phyloP scores from a whole-genome alignment of 495 filamentous ascomycete genomes.

The Aspergillus coremiiformis region DNA sequence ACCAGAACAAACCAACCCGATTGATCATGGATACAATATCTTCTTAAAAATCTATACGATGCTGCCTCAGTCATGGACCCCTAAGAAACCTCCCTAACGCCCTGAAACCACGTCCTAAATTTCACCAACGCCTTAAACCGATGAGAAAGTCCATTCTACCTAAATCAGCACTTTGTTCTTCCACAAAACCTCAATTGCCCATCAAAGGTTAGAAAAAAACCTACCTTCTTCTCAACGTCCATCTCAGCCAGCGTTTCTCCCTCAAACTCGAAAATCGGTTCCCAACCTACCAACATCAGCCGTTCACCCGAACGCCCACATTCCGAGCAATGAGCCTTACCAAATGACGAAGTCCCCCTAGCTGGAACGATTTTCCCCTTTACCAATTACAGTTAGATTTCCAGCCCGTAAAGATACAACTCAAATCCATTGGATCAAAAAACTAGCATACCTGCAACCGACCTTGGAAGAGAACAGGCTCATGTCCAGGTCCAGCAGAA shows the following conservation, averaged over 20 bases:
- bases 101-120: constrained; percentile 62
- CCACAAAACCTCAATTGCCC: neutral
- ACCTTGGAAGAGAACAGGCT: constrained; percentile 78
- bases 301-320: neutral
- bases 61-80: too few species aligned
- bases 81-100: neutral
- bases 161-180: constrained; percentile 1
- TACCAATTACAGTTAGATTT: neutral
- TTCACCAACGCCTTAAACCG: constrained; percentile 69
- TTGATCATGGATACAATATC: neutral
- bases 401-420: too few species aligned
- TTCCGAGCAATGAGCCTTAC: constrained; percentile 26
- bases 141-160: constrained; percentile 73
- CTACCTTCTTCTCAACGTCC: constrained; percentile 64
- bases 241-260: constrained; percentile 91
- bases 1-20: neutral
- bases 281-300: constrained; percentile 56
- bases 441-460: constrained; percentile 32
- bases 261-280: constrained; percentile 82
- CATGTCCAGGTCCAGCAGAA: constrained; percentile 64
- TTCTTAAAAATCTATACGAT: neutral
- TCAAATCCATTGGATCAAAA: neutral
- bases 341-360: constrained; percentile 49
- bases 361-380: constrained; percentile 41
- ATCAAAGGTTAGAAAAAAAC: neutral